phyloP scores from a whole-genome alignment of 768 basidiomycete genomes.

The Mycena metata region DNA sequence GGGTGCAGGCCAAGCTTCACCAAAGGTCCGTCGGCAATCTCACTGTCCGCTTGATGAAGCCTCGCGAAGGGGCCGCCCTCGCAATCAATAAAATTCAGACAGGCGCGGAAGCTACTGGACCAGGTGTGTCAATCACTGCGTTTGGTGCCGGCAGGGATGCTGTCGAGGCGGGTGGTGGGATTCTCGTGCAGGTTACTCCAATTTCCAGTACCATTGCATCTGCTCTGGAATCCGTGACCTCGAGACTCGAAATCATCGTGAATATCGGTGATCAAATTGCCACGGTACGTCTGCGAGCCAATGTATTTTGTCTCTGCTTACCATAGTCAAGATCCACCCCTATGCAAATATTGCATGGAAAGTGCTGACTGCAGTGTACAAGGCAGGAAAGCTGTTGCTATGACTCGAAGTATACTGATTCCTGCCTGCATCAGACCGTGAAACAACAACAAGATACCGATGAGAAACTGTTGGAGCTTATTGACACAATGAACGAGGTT shows the following conservation, averaged over 20 bases:
- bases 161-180: too few species aligned
- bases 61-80: background rate
- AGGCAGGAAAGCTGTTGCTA: background rate
- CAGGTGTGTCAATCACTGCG: too few species aligned
- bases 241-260: background rate
- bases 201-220: background rate
- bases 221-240: background rate
- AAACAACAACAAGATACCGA: background rate
- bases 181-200: too few species aligned
- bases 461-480: background rate
- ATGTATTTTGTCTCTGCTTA: background rate
- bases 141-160: too few species aligned
- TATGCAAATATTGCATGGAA: conserved; percentile 7
- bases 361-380: background rate
- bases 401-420: background rate
- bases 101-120: too few species aligned
- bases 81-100: background rate
- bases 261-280: background rate
- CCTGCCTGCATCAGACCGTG: background rate
- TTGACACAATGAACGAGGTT: background rate
- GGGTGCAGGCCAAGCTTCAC: background rate
- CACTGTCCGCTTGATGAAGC: background rate
- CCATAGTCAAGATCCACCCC: conserved; percentile 3
- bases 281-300: background rate
- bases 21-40: background rate